phyloP scores from a whole-genome alignment of 108 stramenopile genomes.

The Bacterosira constricta region DNA sequence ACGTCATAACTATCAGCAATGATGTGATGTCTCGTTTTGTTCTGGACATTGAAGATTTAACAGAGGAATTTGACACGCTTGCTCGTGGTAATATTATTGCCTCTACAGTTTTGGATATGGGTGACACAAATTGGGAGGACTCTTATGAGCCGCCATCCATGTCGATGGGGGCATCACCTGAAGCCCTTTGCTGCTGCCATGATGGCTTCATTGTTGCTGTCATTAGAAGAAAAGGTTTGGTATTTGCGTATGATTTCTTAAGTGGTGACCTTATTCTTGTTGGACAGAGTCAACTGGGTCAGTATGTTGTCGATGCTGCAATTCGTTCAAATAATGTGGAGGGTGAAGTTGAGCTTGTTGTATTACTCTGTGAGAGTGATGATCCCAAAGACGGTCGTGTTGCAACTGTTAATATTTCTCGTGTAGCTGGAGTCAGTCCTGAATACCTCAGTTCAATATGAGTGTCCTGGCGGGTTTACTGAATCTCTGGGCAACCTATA shows the following conservation, averaged over 20 bases:
- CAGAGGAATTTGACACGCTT: slow-evolving; percentile 30
- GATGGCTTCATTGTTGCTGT: slow-evolving; percentile 71
- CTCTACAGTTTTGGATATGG: slow-evolving; percentile 57
- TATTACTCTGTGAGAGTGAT: slow-evolving; percentile 67
- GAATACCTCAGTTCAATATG: neutral
- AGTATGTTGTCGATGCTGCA: slow-evolving; percentile 85
- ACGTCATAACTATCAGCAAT: slow-evolving; percentile 47
- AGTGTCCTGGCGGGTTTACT: too few species aligned
- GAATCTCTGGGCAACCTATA: too few species aligned
- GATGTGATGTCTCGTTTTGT: slow-evolving; percentile 44
- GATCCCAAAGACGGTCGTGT: slow-evolving; percentile 79
- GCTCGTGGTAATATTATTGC: slow-evolving; percentile 51
- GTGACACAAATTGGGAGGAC: slow-evolving; percentile 48
- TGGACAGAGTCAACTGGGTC: slow-evolving; percentile 61
- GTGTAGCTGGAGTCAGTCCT: slow-evolving; percentile 3
- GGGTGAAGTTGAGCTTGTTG: slow-evolving; percentile 72
- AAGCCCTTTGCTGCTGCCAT: slow-evolving; percentile 70
- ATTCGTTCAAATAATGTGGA: slow-evolving; percentile 66
- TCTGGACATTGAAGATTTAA: slow-evolving; percentile 46
- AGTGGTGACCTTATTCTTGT: slow-evolving; percentile 61
- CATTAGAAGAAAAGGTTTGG: slow-evolving; percentile 67
- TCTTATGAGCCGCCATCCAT: slow-evolving; percentile 64
- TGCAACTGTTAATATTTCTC: slow-evolving; percentile 49
- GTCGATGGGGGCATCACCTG: slow-evolving; percentile 85
- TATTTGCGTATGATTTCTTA: slow-evolving; percentile 73